Percentiles rank a stretch among this genome's conserved stretches.
Evolutionary conservation across 1,139 yeast genomes (phyloP).

Genomic region (Debaryomyces singareniensis): DNA sequence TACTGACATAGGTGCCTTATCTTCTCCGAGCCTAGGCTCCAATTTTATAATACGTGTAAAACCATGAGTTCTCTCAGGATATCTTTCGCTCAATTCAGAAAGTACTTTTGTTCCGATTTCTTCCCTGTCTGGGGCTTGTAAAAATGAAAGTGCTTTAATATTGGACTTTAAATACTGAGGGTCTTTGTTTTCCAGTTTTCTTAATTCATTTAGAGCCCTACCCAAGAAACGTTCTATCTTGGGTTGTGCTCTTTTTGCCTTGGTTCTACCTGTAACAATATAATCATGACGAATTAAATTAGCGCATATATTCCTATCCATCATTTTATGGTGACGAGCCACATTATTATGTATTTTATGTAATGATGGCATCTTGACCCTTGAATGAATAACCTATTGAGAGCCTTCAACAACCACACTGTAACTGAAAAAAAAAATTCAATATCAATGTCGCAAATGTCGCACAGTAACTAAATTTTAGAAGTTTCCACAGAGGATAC

Average conservation of each 20-base stretch:
- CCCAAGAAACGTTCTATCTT: slow-evolving; percentile 36
- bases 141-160: slow-evolving; percentile 24
- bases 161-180: slow-evolving; percentile 15
- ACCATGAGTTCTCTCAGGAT: slow-evolving; percentile 62
- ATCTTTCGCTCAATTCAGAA: slow-evolving; percentile 59
- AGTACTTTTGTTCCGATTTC: slow-evolving; percentile 54
- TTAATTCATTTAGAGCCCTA: slow-evolving; percentile 18
- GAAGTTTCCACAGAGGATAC: too few species aligned
- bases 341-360: slow-evolving; percentile 40
- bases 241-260: slow-evolving; percentile 44
- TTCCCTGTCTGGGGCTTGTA: slow-evolving; percentile 34
- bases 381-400: not conserved
- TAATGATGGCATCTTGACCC: slow-evolving; percentile 30
- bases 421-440: too few species aligned
- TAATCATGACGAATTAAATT: slow-evolving; percentile 41
- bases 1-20: slow-evolving; percentile 86
- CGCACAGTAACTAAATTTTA: too few species aligned
- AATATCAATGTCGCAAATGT: too few species aligned
- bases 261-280: slow-evolving; percentile 39
- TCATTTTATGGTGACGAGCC: slow-evolving; percentile 40
- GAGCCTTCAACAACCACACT: too few species aligned
- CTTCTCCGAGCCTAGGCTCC: slow-evolving; percentile 81
- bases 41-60: slow-evolving; percentile 80
- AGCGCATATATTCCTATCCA: slow-evolving; percentile 42
- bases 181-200: slow-evolving; percentile 12